Conservation (phyloP, 2,329 filamentous ascomycete genomes). For the Phoma sp. region DNA sequence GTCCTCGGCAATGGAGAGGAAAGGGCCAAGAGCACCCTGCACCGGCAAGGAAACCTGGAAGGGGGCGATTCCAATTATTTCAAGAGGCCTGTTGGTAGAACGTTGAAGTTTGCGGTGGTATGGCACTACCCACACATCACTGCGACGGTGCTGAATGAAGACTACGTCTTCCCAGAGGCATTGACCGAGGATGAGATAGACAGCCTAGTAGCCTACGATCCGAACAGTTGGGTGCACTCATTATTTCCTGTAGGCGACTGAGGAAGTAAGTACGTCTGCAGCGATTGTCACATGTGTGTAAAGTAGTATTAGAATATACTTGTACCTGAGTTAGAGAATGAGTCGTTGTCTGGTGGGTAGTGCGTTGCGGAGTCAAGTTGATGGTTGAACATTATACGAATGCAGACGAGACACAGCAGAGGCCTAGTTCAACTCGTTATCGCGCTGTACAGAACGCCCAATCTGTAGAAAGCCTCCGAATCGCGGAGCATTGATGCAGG, state of each 20-base stretch:
- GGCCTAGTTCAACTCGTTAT: background rate
- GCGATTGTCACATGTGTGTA: background rate
- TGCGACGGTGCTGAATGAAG: constrained; percentile 46
- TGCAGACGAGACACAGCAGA: background rate
- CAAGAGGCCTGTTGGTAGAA: constrained; percentile 64
- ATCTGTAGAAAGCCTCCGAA: constrained; percentile 7
- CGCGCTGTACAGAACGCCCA: background rate
- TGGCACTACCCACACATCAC: constrained; percentile 44
- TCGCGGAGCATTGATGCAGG: constrained; percentile 9
- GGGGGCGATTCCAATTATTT: constrained; percentile 77
- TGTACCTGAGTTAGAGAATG: background rate
- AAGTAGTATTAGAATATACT: background rate
- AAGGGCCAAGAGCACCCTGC: constrained; percentile 74
- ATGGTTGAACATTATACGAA: background rate
- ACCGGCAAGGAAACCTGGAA: constrained; percentile 60
- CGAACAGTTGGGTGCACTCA: constrained; percentile 46
- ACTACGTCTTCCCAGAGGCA: constrained; percentile 45
- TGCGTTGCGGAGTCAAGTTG: background rate
- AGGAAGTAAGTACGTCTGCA: background rate
- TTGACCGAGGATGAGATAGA: constrained; percentile 45
- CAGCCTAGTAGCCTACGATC: constrained; percentile 44
- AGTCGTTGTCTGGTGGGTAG: background rate
- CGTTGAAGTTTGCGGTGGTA: constrained; percentile 66
- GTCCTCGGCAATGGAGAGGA: constrained; percentile 69
- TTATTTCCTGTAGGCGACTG: constrained; percentile 47